Conservation (phyloP, 805 yeast species). For the Metschnikowia rubicola region DNA sequence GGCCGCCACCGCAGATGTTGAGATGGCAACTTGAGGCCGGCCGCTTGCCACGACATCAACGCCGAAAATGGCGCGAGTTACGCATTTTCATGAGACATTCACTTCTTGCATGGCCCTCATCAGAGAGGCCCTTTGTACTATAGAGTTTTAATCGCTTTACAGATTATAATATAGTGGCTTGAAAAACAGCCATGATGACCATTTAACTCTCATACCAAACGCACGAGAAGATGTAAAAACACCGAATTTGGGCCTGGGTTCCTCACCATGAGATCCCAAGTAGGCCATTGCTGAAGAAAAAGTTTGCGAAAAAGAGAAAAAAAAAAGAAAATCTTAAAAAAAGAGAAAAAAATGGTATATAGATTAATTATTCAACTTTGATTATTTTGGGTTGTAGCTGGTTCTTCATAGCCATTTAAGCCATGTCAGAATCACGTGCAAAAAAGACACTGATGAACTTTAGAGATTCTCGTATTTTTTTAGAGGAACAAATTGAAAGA, state of each 20-base stretch:
- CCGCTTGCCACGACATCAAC: neutral
- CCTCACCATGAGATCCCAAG: neutral
- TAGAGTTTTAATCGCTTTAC: conserved; percentile 13
- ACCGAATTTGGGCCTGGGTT: neutral
- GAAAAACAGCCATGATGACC: conserved; percentile 11
- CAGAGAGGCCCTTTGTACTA: conserved; percentile 13
- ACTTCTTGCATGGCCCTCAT: conserved; percentile 11
- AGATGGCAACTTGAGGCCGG: conserved; percentile 16
- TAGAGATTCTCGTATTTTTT: no score
- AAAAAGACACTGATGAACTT: no score
- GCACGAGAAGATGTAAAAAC: conserved; percentile 3
- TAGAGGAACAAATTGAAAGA: no score
- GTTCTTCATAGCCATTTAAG: no score
- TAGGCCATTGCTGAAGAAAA: neutral
- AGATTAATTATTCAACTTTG: neutral
- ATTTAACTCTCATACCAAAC: conserved; percentile 5
- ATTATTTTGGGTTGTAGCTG: neutral
- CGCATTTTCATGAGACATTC: conserved; percentile 9
- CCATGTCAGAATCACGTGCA: no score
- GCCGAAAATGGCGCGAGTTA: conserved; percentile 1
- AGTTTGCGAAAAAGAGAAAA: neutral
- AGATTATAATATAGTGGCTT: conserved; percentile 14
- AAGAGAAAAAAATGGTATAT: conserved; percentile 3
- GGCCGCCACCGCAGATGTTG: conserved; percentile 17
- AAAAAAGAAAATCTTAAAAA: neutral